These are phyloP conservation scores for Ceratocystis harringtonii DNA, from an alignment of 2,329 filamentous ascomycete species.

Conservation along the genomic window DNA sequence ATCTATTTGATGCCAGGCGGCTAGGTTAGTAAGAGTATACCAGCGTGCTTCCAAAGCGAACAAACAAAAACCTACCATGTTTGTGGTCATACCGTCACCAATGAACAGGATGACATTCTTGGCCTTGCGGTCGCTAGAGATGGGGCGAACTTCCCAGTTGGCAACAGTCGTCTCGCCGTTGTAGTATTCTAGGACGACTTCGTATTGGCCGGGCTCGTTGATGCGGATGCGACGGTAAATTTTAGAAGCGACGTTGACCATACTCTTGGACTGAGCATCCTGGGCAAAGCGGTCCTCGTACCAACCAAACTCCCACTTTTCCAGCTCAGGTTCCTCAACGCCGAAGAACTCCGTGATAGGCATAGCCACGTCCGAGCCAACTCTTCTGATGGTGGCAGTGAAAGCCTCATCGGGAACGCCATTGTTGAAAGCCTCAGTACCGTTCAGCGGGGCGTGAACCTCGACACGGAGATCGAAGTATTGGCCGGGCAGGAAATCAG, in stretches of 20 bases:
- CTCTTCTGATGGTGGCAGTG: constrained; percentile 57
- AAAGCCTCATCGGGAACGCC: constrained; percentile 59
- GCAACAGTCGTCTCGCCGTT: constrained; percentile 55
- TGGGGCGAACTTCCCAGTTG: constrained; percentile 60
- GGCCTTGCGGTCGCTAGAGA: constrained; percentile 54
- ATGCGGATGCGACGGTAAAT: constrained; percentile 61
- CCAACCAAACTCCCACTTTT: constrained; percentile 75
- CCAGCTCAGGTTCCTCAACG: constrained; percentile 54
- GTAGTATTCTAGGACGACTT: constrained; percentile 62
- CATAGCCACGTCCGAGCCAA: constrained; percentile 34
- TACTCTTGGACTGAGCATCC: constrained; percentile 50
- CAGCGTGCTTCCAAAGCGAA: too few relatives aligned
- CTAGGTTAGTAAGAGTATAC: neutral
- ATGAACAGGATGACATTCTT: constrained; percentile 83
- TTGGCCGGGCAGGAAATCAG: constrained; percentile 72
- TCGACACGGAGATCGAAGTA: constrained; percentile 74
- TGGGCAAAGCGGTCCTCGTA: constrained; percentile 70
- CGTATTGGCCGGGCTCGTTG: constrained; percentile 66
- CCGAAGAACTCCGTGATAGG: constrained; percentile 52
- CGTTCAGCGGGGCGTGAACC: constrained; percentile 67
- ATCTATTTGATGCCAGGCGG: constrained; percentile 28
- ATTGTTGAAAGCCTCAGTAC: constrained; percentile 58
- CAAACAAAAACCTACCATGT: constrained; percentile 36
- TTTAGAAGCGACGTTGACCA: constrained; percentile 70
- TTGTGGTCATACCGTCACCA: constrained; percentile 56